These are phyloP conservation scores for Castanea mollissima DNA, from an alignment of 306 rosid genomes.

Conservation along the genomic window DNA sequence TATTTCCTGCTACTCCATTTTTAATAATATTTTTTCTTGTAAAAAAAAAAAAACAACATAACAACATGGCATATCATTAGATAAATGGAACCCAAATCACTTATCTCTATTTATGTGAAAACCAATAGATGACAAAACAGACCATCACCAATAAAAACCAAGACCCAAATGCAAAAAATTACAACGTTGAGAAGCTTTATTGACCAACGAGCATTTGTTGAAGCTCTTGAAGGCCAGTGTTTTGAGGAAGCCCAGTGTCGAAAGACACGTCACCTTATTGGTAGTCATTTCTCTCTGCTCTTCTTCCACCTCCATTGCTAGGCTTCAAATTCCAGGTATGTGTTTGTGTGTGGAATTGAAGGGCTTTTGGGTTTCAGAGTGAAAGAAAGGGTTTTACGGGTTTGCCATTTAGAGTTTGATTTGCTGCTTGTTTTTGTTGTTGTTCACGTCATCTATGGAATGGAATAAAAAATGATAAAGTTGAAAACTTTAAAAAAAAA, in stretches of 20 bases:
- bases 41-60: too few species aligned
- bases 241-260: slow-evolving; percentile 64
- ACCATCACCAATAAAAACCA: background rate
- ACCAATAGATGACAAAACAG: background rate
- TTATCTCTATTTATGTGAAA: too few species aligned
- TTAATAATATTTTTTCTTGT: too few species aligned
- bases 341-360: background rate
- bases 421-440: too few species aligned
- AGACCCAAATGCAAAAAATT: slow-evolving; percentile 1
- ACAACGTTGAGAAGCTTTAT: slow-evolving; percentile 64
- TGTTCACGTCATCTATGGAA: too few species aligned
- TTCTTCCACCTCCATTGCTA: slow-evolving; percentile 28
- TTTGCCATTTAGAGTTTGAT: too few species aligned
- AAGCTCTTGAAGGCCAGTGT: slow-evolving; percentile 64
- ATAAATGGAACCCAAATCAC: too few species aligned
- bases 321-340: background rate
- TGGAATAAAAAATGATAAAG: too few species aligned
- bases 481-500: too few species aligned
- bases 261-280: slow-evolving; percentile 63
- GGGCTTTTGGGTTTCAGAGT: background rate
- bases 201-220: slow-evolving; percentile 74
- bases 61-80: too few species aligned
- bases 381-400: too few species aligned
- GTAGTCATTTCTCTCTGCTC: slow-evolving; percentile 25
- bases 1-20: too few species aligned